A percentile compares a stretch with the other conserved stretches of the same genome.
phyloP scores from a whole-genome alignment of 2,329 filamentous ascomycete species.

The Arthrinium phaeospermum region DNA sequence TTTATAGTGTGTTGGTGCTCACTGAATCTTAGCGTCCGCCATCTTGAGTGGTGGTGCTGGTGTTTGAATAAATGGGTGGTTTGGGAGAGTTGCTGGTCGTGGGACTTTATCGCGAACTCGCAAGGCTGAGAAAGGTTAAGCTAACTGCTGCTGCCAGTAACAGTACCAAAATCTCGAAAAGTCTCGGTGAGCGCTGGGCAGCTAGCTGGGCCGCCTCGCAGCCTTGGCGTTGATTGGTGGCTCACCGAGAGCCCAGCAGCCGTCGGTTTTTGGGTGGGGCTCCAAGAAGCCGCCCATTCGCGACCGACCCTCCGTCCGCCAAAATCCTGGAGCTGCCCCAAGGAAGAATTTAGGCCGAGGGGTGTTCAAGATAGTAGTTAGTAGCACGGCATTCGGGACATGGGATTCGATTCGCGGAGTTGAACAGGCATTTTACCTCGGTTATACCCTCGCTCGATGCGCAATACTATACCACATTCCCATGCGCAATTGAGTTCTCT shows the following conservation, averaged over 20 bases:
- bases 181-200: slow-evolving; percentile 21
- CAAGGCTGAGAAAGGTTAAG: slow-evolving; percentile 24
- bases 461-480: slow-evolving; percentile 25
- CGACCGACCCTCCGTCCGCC: slow-evolving; percentile 7
- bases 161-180: slow-evolving; percentile 21
- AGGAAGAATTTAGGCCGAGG: slow-evolving; percentile 9
- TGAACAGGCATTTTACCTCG: slow-evolving; percentile 13
- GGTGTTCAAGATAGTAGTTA: neutral
- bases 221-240: slow-evolving; percentile 20
- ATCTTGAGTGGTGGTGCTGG: slow-evolving; percentile 28
- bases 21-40: slow-evolving; percentile 69
- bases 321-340: slow-evolving; percentile 9
- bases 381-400: neutral
- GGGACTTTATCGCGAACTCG: slow-evolving; percentile 20
- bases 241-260: slow-evolving; percentile 11
- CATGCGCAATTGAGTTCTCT: slow-evolving; percentile 30
- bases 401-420: slow-evolving; percentile 10
- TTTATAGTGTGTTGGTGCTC: slow-evolving; percentile 37
- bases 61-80: slow-evolving; percentile 11
- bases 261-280: neutral
- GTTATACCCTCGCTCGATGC: slow-evolving; percentile 39
- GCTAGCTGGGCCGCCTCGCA: neutral
- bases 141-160: neutral
- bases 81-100: neutral
- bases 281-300: neutral